Evolutionary conservation across 192 early-diverging fungal species (phyloP).

Genomic region (Allomyces arbusculus): DNA sequence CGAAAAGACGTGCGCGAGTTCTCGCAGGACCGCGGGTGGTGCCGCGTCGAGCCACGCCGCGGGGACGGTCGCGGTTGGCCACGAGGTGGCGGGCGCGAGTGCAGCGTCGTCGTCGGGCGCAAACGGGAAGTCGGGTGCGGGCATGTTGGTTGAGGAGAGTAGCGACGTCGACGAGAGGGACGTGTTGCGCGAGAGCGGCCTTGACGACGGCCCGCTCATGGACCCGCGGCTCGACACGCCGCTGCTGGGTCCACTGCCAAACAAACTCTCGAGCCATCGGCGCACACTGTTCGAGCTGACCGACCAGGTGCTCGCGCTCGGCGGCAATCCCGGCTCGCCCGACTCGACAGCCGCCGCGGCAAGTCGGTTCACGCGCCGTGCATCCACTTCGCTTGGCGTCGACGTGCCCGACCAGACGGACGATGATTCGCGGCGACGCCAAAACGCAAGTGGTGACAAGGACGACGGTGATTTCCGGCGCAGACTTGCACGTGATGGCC

Average conservation of each 20-base stretch:
- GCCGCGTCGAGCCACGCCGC: neutral
- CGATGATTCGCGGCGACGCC: neutral
- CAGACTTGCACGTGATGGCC: neutral
- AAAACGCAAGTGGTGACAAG: neutral
- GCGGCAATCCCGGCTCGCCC: too few relatives aligned
- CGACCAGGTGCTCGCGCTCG: too few relatives aligned
- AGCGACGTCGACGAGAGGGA: neutral
- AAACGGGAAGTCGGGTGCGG: neutral
- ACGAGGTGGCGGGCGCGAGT: neutral
- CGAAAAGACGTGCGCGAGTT: slow-evolving; percentile 12
- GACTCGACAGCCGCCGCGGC: too few relatives aligned
- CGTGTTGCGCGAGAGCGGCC: too few relatives aligned
- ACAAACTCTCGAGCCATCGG: too few relatives aligned
- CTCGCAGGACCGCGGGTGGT: slow-evolving; percentile 1
- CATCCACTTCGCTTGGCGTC: too few relatives aligned
- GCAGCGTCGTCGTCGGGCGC: neutral
- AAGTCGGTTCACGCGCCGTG: too few relatives aligned
- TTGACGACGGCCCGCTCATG: too few relatives aligned
- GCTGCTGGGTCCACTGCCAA: too few relatives aligned
- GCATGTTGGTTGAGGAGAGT: neutral
- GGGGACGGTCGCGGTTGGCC: neutral
- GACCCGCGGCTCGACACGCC: too few relatives aligned
- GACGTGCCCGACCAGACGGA: neutral
- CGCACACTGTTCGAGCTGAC: too few relatives aligned
- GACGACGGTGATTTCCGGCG: neutral